Conservation (phyloP, 306 rosid genomes). For the Canavalia gladiata region DNA sequence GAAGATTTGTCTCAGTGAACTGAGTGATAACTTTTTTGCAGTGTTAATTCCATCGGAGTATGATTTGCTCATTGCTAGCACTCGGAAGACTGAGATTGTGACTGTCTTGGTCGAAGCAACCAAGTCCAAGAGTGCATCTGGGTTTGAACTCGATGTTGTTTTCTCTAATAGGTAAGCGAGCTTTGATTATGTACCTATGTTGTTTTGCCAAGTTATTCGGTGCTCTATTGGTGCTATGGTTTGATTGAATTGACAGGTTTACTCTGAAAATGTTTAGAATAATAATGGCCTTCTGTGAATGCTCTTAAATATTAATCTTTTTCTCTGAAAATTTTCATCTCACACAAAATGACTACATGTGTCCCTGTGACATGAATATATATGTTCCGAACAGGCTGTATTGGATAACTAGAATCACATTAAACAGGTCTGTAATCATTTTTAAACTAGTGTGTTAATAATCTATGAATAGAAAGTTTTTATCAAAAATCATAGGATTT, state of each 20-base stretch:
- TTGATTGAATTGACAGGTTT: neutral
- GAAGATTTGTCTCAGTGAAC: slow-evolving; percentile 74
- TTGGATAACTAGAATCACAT: too few species aligned
- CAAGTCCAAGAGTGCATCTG: slow-evolving; percentile 63
- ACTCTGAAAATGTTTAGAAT: neutral
- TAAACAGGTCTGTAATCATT: too few species aligned
- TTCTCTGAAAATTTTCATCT: too few species aligned
- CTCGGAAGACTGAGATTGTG: slow-evolving; percentile 83
- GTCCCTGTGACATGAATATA: too few species aligned
- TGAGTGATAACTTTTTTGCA: slow-evolving; percentile 74
- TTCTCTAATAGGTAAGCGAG: slow-evolving; percentile 77
- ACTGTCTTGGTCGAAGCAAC: slow-evolving; percentile 69
- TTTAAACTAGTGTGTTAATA: too few species aligned
- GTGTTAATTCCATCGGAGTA: slow-evolving; percentile 71
- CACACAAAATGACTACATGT: too few species aligned
- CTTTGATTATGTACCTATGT: neutral
- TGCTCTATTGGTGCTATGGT: neutral
- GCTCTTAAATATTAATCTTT: too few species aligned
- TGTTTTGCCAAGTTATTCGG: neutral
- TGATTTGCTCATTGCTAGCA: slow-evolving; percentile 82
- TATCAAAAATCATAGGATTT: too few species aligned
- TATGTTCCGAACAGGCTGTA: too few species aligned
- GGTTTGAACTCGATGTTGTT: slow-evolving; percentile 65
- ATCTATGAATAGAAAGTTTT: too few species aligned
- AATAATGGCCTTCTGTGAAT: too few species aligned